A percentile compares a stretch with the other conserved stretches of the same genome.
Evolutionary conservation across 805 yeast species (phyloP).

Genomic region (Candida odintsovae): DNA sequence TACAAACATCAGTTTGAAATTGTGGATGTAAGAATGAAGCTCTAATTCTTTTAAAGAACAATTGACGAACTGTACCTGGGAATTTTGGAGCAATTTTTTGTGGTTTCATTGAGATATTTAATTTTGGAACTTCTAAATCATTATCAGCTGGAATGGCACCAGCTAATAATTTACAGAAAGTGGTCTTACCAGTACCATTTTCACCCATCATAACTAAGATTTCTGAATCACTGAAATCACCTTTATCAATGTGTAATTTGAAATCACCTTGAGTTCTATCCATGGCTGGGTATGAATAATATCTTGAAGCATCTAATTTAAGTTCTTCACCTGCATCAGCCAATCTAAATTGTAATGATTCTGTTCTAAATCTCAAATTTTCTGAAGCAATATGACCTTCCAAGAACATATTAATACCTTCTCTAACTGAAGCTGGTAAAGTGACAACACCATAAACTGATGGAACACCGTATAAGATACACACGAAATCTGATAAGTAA

Average conservation of each 20-base stretch:
- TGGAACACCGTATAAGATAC: slow-evolving; percentile 96
- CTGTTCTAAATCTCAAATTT: slow-evolving; percentile 94
- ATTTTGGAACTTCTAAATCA: slow-evolving; percentile 72
- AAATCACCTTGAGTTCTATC: slow-evolving; percentile 94
- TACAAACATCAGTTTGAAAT: slow-evolving; percentile 96
- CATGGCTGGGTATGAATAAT: slow-evolving; percentile 77
- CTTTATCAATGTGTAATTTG: slow-evolving; percentile 72
- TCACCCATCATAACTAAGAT: slow-evolving; percentile 99
- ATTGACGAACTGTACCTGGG: slow-evolving; percentile 97
- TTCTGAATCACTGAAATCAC: slow-evolving; percentile 94
- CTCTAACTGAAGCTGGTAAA: slow-evolving; percentile 93
- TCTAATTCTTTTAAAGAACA: slow-evolving; percentile 94
- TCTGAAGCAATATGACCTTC: slow-evolving; percentile 98
- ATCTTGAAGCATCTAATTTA: slow-evolving; percentile 71
- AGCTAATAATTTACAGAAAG: slow-evolving; percentile 91
- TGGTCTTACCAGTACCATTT: slow-evolving; percentile 99
- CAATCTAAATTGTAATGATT: slow-evolving; percentile 88
- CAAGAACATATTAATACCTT: slow-evolving; percentile 96
- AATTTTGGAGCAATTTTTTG: slow-evolving; percentile 98
- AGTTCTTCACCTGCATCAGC: slow-evolving; percentile 82
- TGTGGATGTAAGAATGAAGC: slow-evolving; percentile 93
- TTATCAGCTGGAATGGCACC: slow-evolving; percentile 88
- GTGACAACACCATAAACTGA: slow-evolving; percentile 99
- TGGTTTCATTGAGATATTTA: slow-evolving; percentile 96
- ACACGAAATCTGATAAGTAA: slow-evolving; percentile 92